Evolutionary conservation across 2,329 filamentous ascomycete genomes (phyloP), one percentile per base, ranked within the genome.

Genomic region (Botrytis pseudocinerea): DNA sequence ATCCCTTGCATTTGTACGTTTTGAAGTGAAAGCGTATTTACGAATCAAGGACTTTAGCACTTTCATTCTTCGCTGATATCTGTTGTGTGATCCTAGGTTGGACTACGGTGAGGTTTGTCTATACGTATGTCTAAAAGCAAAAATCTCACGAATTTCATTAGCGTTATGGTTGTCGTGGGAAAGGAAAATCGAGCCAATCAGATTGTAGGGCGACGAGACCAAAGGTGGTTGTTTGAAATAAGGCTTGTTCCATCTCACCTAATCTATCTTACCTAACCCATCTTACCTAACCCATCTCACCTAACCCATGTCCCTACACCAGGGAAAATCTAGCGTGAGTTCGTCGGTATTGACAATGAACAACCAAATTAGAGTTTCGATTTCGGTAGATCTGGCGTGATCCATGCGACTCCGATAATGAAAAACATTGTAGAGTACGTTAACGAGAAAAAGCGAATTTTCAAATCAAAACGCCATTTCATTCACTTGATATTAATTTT

Each of bases 61-160:
- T 44, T 18, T 44, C 5, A 44, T 44, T 18, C 5, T 44, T 16
- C 18, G 7, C 42, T 14, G 16, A 44, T 44, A 44, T 44, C 3
- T 44, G 16, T 18, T 1, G 42, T 7, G 18, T 44, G 20, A 18
- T 44, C 16, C 18, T 44, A 4, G 5, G 42, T 14, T 44, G 42
- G 16, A 44, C 4, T 44, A 18, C 42, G 16, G 16, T 44, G 16
- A 44, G 42, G 16, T 44, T 10, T 18, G 16, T 44, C 4, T 44
- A 18, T 44, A 20, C 5, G 4, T 44, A 4, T 4, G 42, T 44
- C 16, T 14, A 1, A 44, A 44, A 44, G 42, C 42, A 16, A 4
- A 20, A 22, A 22, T 4, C 18, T 22, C 18, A 0, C 44, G 22
- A 7, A 18, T 46, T 9, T 2, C 0, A n/a, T 2, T 51, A n/a